Evolutionary conservation across 179 eudicot species (phyloP).

Genomic region (Silene vulgaris): DNA sequence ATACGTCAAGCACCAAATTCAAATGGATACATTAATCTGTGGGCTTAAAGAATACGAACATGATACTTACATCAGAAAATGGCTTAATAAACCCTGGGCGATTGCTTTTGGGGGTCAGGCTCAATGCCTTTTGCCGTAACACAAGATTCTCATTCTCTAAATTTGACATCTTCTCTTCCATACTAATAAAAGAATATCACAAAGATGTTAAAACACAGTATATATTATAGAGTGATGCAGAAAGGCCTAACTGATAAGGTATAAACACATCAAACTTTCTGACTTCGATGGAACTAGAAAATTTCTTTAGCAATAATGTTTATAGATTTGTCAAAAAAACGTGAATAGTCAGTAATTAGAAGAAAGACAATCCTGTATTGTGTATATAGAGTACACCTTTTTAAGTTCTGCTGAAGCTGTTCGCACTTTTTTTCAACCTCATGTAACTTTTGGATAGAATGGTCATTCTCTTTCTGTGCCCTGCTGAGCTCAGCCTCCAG

Average conservation of each 20-base stretch:
- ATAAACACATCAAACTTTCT: not conserved
- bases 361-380: not conserved
- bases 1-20: not conserved
- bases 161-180: conserved; percentile 79
- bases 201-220: not conserved
- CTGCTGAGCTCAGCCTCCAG: conserved; percentile 61
- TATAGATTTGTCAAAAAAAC: not conserved
- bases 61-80: conserved; percentile 60
- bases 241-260: not conserved
- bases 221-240: conserved; percentile 2
- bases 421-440: conserved; percentile 68
- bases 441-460: conserved; percentile 48
- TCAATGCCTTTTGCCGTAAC: conserved; percentile 71
- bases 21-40: not conserved
- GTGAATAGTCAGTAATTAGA: not conserved
- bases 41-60: conserved; percentile 3
- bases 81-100: conserved; percentile 57
- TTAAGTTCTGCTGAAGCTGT: conserved; percentile 63
- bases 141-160: conserved; percentile 85
- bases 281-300: not conserved
- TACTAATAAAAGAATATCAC: conserved; percentile 32
- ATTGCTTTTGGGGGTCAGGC: conserved; percentile 55
- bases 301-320: not conserved
- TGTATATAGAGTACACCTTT: conserved; percentile 39
- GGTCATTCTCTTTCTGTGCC: conserved; percentile 50